These are phyloP conservation scores for Tricharina praecox DNA, from an alignment of 495 filamentous ascomycete species.

Conservation along the genomic window DNA sequence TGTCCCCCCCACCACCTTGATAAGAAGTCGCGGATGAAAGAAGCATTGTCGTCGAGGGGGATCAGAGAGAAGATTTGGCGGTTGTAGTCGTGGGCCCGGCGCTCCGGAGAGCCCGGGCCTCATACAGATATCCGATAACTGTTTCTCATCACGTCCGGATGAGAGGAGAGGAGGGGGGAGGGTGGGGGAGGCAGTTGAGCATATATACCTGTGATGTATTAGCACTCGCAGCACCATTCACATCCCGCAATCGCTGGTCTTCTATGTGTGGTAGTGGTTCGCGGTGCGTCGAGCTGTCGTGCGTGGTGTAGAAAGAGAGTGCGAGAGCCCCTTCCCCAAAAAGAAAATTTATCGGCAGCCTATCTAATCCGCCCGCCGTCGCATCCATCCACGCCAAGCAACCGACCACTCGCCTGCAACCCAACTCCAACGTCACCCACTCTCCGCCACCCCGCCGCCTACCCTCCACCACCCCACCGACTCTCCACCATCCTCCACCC, in stretches of 20 bases:
- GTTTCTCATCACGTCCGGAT: constrained; percentile 35
- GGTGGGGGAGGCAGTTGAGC: constrained; percentile 16
- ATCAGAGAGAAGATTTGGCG: constrained; percentile 29
- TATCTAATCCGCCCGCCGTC: too few relatives aligned
- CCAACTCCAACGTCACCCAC: background rate
- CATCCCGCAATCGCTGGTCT: background rate
- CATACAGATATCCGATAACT: constrained; percentile 81
- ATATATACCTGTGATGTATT: background rate
- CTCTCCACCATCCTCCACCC: constrained; percentile 2
- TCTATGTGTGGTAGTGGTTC: background rate
- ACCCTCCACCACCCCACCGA: constrained; percentile 12
- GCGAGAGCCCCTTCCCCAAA: background rate
- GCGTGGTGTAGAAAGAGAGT: background rate
- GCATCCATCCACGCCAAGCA: constrained; percentile 12
- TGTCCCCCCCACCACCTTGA: too few relatives aligned
- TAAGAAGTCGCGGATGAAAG: too few relatives aligned
- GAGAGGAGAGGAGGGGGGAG: constrained; percentile 17
- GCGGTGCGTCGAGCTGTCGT: too few relatives aligned
- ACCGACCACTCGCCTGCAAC: background rate
- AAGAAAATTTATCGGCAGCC: constrained; percentile 8
- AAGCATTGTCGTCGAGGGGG: too few relatives aligned
- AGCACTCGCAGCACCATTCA: background rate
- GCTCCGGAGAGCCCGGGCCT: constrained; percentile 27
- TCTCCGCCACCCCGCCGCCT: constrained; percentile 9
- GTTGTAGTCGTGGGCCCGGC: constrained; percentile 17